Evolutionary conservation across 2,329 filamentous ascomycete genomes (phyloP).

Genomic region (Fusarium sp.): DNA sequence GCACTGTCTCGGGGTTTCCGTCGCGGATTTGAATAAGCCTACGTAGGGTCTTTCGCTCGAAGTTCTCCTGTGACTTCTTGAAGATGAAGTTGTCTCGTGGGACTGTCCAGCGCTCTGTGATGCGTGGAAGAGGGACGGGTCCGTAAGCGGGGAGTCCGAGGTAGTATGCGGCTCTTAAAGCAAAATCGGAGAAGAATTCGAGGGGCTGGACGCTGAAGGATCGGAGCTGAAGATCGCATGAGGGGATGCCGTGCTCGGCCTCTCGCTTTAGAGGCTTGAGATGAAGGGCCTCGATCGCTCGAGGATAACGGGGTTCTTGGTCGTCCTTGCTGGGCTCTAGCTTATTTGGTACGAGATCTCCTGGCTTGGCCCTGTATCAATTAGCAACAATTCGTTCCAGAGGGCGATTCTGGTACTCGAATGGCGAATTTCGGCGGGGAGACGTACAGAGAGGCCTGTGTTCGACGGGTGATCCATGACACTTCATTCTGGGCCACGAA

Average conservation of each 20-base stretch:
- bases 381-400: conserved; percentile 6
- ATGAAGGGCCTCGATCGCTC: conserved; percentile 86
- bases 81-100: conserved; percentile 89
- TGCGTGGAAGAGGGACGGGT: conserved; percentile 85
- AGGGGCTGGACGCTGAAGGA: conserved; percentile 91
- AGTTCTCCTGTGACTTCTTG: conserved; percentile 99
- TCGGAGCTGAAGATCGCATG: conserved; percentile 91
- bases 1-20: conserved; percentile 87
- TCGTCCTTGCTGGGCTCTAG: conserved; percentile 25
- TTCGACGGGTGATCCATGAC: conserved; percentile 42
- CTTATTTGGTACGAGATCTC: conserved; percentile 34
- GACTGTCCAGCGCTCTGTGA: conserved; percentile 94
- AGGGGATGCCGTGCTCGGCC: conserved; percentile 80
- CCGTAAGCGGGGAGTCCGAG: conserved; percentile 87
- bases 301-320: conserved; percentile 68
- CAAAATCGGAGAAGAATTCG: conserved; percentile 95
- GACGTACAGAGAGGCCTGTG: conserved; percentile 46
- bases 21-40: conserved; percentile 93
- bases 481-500: conserved; percentile 28
- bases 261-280: conserved; percentile 83
- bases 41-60: conserved; percentile 88
- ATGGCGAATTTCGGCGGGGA: neutral
- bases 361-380: conserved; percentile 30
- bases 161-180: conserved; percentile 93
- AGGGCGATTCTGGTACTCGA: neutral